These are phyloP conservation scores for Fusarium kyushuense DNA, from an alignment of 2,329 filamentous ascomycete genomes.

Conservation along the genomic window DNA sequence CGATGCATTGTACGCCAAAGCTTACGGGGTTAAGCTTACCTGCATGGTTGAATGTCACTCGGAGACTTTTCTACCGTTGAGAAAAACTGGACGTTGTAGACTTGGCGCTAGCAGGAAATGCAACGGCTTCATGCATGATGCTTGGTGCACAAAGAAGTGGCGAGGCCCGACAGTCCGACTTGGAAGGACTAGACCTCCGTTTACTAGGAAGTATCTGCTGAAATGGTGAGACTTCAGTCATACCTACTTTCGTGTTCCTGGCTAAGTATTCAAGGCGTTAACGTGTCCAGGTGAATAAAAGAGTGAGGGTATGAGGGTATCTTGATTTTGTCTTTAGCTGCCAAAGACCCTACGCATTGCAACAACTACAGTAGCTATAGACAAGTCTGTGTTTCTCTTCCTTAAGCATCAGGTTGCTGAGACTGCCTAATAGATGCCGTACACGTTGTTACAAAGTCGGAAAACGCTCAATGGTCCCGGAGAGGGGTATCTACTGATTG, in stretches of 20 bases:
- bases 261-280: neutral
- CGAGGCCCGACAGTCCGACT: neutral
- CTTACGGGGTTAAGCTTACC: neutral
- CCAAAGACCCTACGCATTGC: accelerated
- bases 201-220: neutral
- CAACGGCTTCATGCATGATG: neutral
- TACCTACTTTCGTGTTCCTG: neutral
- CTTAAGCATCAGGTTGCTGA: accelerated
- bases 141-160: neutral
- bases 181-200: neutral
- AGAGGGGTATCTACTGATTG: neutral
- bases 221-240: neutral
- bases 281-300: neutral
- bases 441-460: neutral
- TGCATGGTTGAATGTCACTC: neutral
- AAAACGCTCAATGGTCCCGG: accelerated
- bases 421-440: no score
- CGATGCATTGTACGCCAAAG: no score
- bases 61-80: neutral
- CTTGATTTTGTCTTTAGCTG: neutral
- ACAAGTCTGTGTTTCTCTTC: accelerated
- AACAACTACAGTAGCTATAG: accelerated
- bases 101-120: neutral
- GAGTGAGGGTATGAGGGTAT: neutral
- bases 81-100: accelerated